phyloP scores from a whole-genome alignment of 768 basidiomycete species.

The Leccinum broughii region DNA sequence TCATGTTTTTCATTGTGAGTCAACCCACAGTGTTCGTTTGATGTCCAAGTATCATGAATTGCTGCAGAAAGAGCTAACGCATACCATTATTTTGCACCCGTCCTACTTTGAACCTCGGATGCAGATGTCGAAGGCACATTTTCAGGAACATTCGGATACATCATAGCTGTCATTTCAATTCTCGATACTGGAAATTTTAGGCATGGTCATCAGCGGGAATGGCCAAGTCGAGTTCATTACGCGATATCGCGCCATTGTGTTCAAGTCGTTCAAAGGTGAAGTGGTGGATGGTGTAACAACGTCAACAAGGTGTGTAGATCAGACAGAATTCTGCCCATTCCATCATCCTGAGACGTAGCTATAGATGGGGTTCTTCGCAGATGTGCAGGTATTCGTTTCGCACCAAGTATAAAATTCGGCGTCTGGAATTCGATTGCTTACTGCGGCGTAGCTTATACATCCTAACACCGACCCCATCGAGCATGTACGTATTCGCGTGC shows the following conservation, averaged over 20 bases:
- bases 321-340: neutral
- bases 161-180: slow-evolving; percentile 89
- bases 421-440: slow-evolving; percentile 5
- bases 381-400: slow-evolving; percentile 93
- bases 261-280: slow-evolving; percentile 99
- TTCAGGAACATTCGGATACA: slow-evolving; percentile 92
- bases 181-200: slow-evolving; percentile 89
- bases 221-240: slow-evolving; percentile 97
- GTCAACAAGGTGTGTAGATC: slow-evolving; percentile 80
- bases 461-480: slow-evolving; percentile 34
- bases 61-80: slow-evolving; percentile 86
- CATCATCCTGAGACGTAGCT: neutral
- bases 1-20: slow-evolving; percentile 75
- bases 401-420: slow-evolving; percentile 67
- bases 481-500: too few species aligned
- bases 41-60: slow-evolving; percentile 4
- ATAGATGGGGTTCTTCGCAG: slow-evolving; percentile 98
- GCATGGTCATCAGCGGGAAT: slow-evolving; percentile 86
- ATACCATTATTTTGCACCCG: slow-evolving; percentile 95
- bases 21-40: neutral
- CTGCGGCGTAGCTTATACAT: slow-evolving; percentile 71
- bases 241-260: slow-evolving; percentile 93
- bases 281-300: slow-evolving; percentile 92
- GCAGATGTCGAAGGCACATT: slow-evolving; percentile 98
- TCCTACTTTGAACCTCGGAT: slow-evolving; percentile 99